Percentiles rank a stretch among this genome's conserved stretches.
These are phyloP conservation scores for Grigorovia jiainica DNA, from an alignment of 805 yeast genomes.

Conservation along the genomic window DNA sequence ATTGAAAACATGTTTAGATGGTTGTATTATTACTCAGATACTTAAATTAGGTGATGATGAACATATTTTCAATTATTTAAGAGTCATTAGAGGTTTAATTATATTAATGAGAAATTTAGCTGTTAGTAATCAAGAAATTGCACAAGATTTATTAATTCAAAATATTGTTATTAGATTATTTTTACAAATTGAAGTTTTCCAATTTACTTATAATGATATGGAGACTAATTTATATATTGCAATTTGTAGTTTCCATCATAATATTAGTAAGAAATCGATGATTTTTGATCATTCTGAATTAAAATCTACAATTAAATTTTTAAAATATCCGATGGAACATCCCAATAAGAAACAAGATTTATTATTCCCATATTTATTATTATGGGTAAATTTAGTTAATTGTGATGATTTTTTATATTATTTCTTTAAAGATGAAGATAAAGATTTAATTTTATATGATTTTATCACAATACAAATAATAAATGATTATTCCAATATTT, in stretches of 20 bases:
- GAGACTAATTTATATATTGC: constrained; percentile 14
- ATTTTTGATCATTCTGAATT: constrained; percentile 14
- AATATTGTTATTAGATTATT: constrained; percentile 10
- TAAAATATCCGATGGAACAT: constrained; percentile 16
- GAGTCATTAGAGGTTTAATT: constrained; percentile 39
- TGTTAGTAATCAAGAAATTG: constrained; percentile 24
- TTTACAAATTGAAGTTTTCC: constrained; percentile 1
- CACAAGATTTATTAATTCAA: constrained; percentile 19
- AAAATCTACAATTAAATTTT: constrained; percentile 11
- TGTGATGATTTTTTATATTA: constrained; percentile 20
- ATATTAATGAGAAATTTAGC: constrained; percentile 42
- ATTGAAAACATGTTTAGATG: constrained; percentile 10
- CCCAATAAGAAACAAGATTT: constrained; percentile 7
- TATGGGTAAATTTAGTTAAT: constrained; percentile 15
- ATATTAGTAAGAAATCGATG: constrained; percentile 13
- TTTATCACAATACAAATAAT: constrained; percentile 12
- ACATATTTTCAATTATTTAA: constrained; percentile 13
- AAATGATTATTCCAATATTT: constrained; percentile 10
- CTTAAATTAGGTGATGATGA: constrained; percentile 3
- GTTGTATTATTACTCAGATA: constrained; percentile 2
- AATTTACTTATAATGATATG: constrained; percentile 14
- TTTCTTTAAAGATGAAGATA: constrained; percentile 14
- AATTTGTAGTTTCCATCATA: constrained; percentile 16
- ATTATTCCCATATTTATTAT: constrained; percentile 13
- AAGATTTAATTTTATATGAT: constrained; percentile 11